Evolutionary conservation across 495 filamentous ascomycete species (phyloP).

Genomic region (Hypoxylon trugodes): DNA sequence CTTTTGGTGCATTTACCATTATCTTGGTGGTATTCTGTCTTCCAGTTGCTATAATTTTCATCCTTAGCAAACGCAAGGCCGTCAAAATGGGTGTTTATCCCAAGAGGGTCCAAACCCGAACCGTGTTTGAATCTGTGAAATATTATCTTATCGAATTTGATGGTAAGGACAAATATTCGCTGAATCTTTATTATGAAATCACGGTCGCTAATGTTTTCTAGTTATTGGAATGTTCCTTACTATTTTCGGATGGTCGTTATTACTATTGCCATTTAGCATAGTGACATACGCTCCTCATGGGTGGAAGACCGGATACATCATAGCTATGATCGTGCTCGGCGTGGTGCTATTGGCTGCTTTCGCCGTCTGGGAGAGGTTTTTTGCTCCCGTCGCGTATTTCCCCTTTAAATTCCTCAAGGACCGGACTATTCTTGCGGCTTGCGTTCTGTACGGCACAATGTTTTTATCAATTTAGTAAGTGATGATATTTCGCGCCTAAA

Average conservation of each 20-base stretch:
- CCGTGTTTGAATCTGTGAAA: constrained; percentile 52
- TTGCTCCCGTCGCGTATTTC: constrained; percentile 63
- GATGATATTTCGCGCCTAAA: constrained; percentile 68
- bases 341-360: constrained; percentile 63
- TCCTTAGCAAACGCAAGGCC: constrained; percentile 60
- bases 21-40: constrained; percentile 33
- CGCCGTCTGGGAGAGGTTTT: constrained; percentile 67
- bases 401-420: constrained; percentile 64
- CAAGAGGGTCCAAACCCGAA: constrained; percentile 53
- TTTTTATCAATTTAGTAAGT: constrained; percentile 67
- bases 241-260: constrained; percentile 61
- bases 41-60: constrained; percentile 48
- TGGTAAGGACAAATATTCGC: constrained; percentile 45
- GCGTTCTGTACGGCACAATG: constrained; percentile 63
- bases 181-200: neutral
- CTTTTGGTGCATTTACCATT: constrained; percentile 62
- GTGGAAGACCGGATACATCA: constrained; percentile 50
- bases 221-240: constrained; percentile 61
- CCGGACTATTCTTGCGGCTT: constrained; percentile 65
- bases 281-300: constrained; percentile 49
- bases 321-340: constrained; percentile 68
- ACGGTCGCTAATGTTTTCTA: neutral
- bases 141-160: constrained; percentile 70
- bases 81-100: constrained; percentile 46
- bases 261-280: constrained; percentile 69